Conservation (phyloP, 2,329 filamentous ascomycete genomes). For the Aspergillus ochraceoroseus region DNA sequence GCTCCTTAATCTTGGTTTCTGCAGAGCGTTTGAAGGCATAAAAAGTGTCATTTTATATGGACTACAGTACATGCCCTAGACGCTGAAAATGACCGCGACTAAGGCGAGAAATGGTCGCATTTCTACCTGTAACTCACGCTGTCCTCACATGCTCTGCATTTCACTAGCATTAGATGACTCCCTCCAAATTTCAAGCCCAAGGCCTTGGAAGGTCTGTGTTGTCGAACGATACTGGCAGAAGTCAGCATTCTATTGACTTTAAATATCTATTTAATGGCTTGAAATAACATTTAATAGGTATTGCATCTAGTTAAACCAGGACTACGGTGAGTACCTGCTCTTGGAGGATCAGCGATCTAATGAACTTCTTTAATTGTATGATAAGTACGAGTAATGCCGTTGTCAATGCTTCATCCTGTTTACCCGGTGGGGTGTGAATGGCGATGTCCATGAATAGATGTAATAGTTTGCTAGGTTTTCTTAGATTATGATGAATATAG, state of each 20-base stretch:
- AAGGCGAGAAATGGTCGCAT: no score
- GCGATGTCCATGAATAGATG: conserved; percentile 23
- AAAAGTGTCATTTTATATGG: no score
- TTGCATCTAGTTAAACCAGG: conserved; percentile 23
- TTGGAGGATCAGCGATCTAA: conserved; percentile 25
- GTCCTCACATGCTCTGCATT: no score
- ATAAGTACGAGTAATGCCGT: conserved; percentile 26
- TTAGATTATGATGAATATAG: conserved; percentile 17
- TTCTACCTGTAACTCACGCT: no score
- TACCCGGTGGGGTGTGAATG: conserved; percentile 19
- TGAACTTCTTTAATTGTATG: conserved; percentile 29
- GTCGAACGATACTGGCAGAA: conserved; percentile 18
- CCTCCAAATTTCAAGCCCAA: conserved; percentile 26
- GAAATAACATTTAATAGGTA: conserved; percentile 18
- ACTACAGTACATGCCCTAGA: no score
- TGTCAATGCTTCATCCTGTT: conserved; percentile 24
- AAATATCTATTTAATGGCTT: conserved; percentile 2
- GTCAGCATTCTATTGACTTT: not conserved
- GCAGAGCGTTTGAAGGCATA: no score
- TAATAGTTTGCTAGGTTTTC: conserved; percentile 18
- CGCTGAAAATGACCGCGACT: no score
- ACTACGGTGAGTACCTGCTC: conserved; percentile 25
- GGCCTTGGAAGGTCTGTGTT: conserved; percentile 22
- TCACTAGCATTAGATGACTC: conserved; percentile 22
- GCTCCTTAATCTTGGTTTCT: no score